Evolutionary conservation across 441 rosid species (phyloP), one percentile per base, ranked within the genome.

Genomic region (Eruca vesicaria): DNA sequence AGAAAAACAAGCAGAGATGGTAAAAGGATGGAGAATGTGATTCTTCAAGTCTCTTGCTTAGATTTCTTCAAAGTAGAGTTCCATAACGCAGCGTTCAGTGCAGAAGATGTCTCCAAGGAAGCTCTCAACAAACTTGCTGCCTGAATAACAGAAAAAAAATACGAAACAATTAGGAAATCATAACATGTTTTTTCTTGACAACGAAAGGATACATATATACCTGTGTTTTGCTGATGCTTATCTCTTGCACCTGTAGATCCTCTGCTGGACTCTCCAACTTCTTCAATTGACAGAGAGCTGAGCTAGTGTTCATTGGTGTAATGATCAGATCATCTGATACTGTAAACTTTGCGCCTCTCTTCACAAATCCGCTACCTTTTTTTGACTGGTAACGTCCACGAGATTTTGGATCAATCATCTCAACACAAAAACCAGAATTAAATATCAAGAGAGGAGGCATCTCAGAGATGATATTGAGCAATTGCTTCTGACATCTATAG

Each of bases 301-400:
- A 72, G 52, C 10, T 28, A 0, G 75, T 8, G 48, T 7, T 31
- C 58, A 71, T 45, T 0, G 68, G 75, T 4, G 48, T 48, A 0
- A 71, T 33, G 43, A 48, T 5, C 19, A 71, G 58, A 32, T 71
- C 75, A 62, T 71, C 68, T 61, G 68, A 16, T n/a, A 48, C 64
- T 9, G 43, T 31, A 20, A 62, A 71, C 60, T 12, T 48, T 59
- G 66, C 2, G 9, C 12, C 11, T 32, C 56, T 19, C 38, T 71
- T 71, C n/a, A 31, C 7, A 26, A 60, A 71, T 6, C 75, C 62
- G 1, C 18, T 50, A 10, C 35, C 19, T 14, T 3, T 0, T 2
- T 0, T 1, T 66, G 41, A 14, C 2, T 15, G 21, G 2, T 57
- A 19, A 1, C 4, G 0, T 9, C 35, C 52, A 21, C 3, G 10